phyloP scores from a whole-genome alignment of 2,329 filamentous ascomycete genomes.

The Cytospora piceicola region DNA sequence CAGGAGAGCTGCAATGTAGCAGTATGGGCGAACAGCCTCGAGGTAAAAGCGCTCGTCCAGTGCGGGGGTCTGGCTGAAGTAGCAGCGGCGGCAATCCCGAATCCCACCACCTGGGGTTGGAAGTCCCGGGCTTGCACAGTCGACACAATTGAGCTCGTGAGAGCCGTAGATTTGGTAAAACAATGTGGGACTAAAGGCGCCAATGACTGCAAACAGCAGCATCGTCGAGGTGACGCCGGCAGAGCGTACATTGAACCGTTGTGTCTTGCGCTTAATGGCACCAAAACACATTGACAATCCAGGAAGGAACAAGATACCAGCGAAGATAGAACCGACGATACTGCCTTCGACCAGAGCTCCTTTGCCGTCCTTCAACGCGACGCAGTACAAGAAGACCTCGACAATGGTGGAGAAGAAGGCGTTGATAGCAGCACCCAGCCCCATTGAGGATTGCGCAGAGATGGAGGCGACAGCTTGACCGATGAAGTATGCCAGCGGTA shows the following conservation, averaged over 20 bases:
- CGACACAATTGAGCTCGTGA: constrained; percentile 87
- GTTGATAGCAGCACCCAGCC: constrained; percentile 93
- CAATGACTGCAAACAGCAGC: constrained; percentile 94
- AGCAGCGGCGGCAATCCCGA: constrained; percentile 88
- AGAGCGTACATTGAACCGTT: constrained; percentile 95
- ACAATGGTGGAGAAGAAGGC: constrained; percentile 98
- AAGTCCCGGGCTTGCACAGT: constrained; percentile 56
- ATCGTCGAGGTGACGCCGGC: constrained; percentile 97
- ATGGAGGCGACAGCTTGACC: constrained; percentile 98
- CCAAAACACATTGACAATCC: constrained; percentile 99
- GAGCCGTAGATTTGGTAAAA: constrained; percentile 99
- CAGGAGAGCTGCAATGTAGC: constrained; percentile 81
- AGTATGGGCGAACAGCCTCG: constrained; percentile 90
- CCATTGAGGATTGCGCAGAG: constrained; percentile 98
- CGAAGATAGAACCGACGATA: constrained; percentile 97
- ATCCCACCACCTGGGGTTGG: constrained; percentile 44
- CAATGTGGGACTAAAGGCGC: constrained; percentile 90
- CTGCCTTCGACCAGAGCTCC: constrained; percentile 92
- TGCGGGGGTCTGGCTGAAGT: constrained; percentile 85
- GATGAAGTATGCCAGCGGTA: constrained; percentile 97
- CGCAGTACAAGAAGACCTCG: constrained; percentile 96
- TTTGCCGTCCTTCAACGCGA: constrained; percentile 91
- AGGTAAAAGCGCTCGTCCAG: constrained; percentile 87
- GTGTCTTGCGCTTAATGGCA: constrained; percentile 95
- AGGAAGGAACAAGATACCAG: constrained; percentile 90